Evolutionary conservation across 805 yeast species (phyloP), one percentile per base, ranked within the genome.

Genomic region (Pichia ethanolica): DNA sequence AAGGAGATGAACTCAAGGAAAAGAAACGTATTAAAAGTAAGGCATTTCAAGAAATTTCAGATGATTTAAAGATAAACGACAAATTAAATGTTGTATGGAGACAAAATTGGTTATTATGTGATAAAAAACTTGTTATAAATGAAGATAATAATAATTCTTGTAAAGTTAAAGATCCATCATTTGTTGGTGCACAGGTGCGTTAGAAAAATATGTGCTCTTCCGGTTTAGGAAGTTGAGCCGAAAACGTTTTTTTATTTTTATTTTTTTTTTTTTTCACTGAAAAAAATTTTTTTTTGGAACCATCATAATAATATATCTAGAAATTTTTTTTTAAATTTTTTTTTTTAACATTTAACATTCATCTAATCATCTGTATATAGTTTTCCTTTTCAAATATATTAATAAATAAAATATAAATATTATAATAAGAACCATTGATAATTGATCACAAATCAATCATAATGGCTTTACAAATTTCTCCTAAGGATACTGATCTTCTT

Each of bases 401-500:
- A 20, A 20, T 20, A 20, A 2, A 20, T 20, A 20, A 20, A 20
- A 20, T 20, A 20, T 20, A 20, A 20, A 20, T 20, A 20, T 2
- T 20, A 20, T 20, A 20, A 20, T 20, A 20, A 3, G 3, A 20
- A 20, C 20, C 20, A 20, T 20, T 20, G 20, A 11, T 35, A 35
- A 35, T 11, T 35, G 11, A 11, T 35, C 3, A 35, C 36, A 36
- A 8, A 36, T 7, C 41, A n/a, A 38, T 6, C 30, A 25, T 11
- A 25, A 83, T 83, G 90, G 89, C 84, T 65, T 74, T 86, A 64
- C 86, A 88, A 44, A 78, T 84, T 56, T 83, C 86, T 48, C 82
- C 79, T 61, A 83, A 79, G 59, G 93, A 86, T 60, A 82, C 86
- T 46, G 83, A 85, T 58, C 70, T 83, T 56, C 74, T 88, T 52